phyloP scores from a whole-genome alignment of 2,329 filamentous ascomycete genomes.

The Pseudopithomyces maydicus region DNA sequence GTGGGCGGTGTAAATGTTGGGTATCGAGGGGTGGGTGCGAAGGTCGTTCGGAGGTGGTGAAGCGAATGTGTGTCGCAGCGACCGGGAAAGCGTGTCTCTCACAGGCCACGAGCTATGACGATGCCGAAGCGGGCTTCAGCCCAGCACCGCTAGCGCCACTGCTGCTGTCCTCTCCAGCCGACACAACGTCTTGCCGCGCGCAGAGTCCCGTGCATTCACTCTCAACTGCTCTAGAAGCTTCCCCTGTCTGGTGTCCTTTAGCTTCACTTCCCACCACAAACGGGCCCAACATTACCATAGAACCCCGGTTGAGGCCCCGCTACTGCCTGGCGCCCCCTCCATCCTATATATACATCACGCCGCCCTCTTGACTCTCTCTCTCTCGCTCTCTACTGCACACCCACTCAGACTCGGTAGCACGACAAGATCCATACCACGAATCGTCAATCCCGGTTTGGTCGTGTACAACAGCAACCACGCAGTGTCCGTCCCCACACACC shows the following conservation, averaged over 20 bases:
- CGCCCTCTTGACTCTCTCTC: neutral
- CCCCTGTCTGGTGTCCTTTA: neutral
- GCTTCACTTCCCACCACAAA: neutral
- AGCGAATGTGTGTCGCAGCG: neutral
- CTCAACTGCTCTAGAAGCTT: neutral
- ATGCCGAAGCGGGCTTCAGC: neutral
- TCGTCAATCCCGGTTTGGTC: neutral
- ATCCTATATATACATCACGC: neutral
- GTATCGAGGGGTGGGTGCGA: neutral
- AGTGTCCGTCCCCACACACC: neutral
- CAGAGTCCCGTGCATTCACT: neutral
- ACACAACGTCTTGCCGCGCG: neutral
- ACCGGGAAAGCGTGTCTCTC: neutral
- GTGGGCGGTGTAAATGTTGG: neutral
- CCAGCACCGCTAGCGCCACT: neutral
- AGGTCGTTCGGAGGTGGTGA: neutral
- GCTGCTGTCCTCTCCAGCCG: neutral
- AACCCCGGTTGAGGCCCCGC: slow-evolving; percentile 3
- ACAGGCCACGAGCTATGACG: neutral
- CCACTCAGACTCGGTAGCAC: neutral
- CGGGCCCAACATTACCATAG: neutral
- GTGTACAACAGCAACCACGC: neutral
- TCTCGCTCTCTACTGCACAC: slow-evolving; percentile 2
- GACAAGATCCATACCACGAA: neutral
- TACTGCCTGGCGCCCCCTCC: slow-evolving; percentile 4